These are phyloP conservation scores for Lactuca saligna DNA, from an alignment of 129 eudicot genomes.

Conservation along the genomic window DNA sequence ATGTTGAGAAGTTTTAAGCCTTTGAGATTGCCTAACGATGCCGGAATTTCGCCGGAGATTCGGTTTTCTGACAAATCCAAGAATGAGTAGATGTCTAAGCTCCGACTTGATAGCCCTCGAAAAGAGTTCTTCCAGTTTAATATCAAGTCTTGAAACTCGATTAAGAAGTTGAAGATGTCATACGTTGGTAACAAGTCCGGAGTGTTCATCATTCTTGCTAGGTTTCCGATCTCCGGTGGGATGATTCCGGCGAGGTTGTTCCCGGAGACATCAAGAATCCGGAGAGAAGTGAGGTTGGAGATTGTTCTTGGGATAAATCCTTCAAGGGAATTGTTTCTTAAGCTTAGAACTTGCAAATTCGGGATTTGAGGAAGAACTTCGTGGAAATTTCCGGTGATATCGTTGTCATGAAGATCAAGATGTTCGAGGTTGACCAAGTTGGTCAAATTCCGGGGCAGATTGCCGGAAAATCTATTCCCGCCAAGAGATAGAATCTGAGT, in stretches of 20 bases:
- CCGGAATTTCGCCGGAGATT: slow-evolving; percentile 44
- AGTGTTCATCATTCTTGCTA: slow-evolving; percentile 44
- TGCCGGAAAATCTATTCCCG: slow-evolving; percentile 50
- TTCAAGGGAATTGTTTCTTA: slow-evolving; percentile 49
- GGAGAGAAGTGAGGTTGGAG: slow-evolving; percentile 42
- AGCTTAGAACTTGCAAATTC: slow-evolving; percentile 43
- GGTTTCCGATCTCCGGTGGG: slow-evolving; percentile 36
- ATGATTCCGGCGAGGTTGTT: slow-evolving; percentile 44
- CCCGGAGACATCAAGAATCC: slow-evolving; percentile 56
- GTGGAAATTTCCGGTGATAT: slow-evolving; percentile 40
- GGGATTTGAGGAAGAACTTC: slow-evolving; percentile 33
- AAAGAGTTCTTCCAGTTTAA: slow-evolving; percentile 62
- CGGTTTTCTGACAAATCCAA: slow-evolving; percentile 54
- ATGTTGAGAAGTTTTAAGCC: slow-evolving; percentile 56
- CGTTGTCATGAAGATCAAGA: slow-evolving; percentile 63
- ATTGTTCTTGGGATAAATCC: slow-evolving; percentile 44
- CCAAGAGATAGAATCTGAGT: slow-evolving; percentile 51
- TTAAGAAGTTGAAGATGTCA: slow-evolving; percentile 34
- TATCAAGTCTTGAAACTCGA: slow-evolving; percentile 44
- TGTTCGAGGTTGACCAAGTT: slow-evolving; percentile 44
- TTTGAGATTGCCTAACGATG: slow-evolving; percentile 42
- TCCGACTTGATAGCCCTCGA: slow-evolving; percentile 45
- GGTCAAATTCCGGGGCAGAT: slow-evolving; percentile 47
- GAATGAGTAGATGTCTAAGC: slow-evolving; percentile 51
- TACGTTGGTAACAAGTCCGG: slow-evolving; percentile 26